Percentiles rank a stretch among this genome's conserved stretches.
Evolutionary conservation across 2,329 filamentous ascomycete genomes (phyloP).

Genomic region (Pseudogymnoascus sp.): DNA sequence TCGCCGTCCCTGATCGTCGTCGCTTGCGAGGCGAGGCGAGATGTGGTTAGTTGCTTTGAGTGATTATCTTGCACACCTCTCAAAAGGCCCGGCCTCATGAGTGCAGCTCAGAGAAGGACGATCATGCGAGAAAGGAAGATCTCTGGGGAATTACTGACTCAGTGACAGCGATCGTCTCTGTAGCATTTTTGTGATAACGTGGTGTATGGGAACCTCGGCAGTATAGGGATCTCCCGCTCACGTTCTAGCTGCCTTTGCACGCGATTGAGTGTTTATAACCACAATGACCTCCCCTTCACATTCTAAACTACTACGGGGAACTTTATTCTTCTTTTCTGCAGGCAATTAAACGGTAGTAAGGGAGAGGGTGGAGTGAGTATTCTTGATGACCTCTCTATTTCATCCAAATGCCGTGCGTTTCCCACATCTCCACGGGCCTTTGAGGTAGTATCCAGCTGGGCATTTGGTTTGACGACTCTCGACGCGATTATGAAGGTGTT

Average conservation of each 20-base stretch:
- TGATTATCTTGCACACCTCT: neutral
- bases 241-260: no score
- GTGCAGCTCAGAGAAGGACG: neutral
- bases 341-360: neutral
- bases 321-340: neutral
- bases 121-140: neutral
- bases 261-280: no score
- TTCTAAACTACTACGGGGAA: no score
- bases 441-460: neutral
- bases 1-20: neutral
- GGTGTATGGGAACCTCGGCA: no score
- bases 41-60: neutral
- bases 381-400: neutral
- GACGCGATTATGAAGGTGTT: neutral
- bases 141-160: neutral
- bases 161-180: neutral
- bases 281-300: no score
- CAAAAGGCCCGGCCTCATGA: neutral
- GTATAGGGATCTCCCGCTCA: no score
- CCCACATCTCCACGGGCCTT: neutral
- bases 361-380: neutral
- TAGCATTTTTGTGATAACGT: neutral
- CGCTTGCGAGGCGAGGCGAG: neutral
- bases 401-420: neutral
- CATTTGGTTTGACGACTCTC: neutral